A percentile compares a stretch with the other conserved stretches of the same genome.
These are phyloP conservation scores for Fimicolochytrium jonesii DNA, from an alignment of 192 early-diverging fungal species.

Conservation along the genomic window DNA sequence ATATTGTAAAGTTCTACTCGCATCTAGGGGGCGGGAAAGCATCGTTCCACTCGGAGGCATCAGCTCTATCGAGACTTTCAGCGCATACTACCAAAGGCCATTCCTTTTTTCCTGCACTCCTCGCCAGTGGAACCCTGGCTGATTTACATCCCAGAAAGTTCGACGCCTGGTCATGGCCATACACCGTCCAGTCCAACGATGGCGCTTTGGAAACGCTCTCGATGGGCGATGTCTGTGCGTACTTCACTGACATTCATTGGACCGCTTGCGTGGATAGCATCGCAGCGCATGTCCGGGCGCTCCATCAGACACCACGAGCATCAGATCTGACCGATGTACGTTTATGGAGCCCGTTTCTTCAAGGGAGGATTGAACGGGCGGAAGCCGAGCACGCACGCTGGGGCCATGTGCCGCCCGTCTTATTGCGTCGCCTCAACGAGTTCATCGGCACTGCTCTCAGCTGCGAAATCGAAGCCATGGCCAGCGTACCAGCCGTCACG, in stretches of 20 bases:
- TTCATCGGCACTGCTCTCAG: no score
- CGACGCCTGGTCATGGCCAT: conserved; percentile 30
- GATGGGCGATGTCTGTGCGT: conserved; percentile 2
- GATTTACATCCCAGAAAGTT: no score
- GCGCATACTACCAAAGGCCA: no score
- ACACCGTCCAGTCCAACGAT: conserved; percentile 10
- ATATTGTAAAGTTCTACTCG: conserved; percentile 31
- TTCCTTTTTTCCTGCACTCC: no score
- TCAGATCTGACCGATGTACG: no score
- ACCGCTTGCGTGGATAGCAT: no score
- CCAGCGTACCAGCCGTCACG: background rate
- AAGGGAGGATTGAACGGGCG: background rate
- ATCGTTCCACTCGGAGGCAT: conserved; percentile 15
- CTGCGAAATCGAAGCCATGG: no score
- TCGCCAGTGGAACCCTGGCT: conserved; percentile 14
- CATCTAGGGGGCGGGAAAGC: conserved; percentile 23
- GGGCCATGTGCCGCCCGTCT: background rate
- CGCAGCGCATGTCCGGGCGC: no score
- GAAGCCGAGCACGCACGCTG: background rate
- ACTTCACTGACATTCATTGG: no score
- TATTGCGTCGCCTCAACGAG: background rate
- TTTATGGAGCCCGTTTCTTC: no score
- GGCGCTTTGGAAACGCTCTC: background rate
- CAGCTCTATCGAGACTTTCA: background rate
- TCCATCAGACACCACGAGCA: no score